Evolutionary conservation across 2,329 filamentous ascomycete species (phyloP).

Genomic region (Fusarium chuoi): DNA sequence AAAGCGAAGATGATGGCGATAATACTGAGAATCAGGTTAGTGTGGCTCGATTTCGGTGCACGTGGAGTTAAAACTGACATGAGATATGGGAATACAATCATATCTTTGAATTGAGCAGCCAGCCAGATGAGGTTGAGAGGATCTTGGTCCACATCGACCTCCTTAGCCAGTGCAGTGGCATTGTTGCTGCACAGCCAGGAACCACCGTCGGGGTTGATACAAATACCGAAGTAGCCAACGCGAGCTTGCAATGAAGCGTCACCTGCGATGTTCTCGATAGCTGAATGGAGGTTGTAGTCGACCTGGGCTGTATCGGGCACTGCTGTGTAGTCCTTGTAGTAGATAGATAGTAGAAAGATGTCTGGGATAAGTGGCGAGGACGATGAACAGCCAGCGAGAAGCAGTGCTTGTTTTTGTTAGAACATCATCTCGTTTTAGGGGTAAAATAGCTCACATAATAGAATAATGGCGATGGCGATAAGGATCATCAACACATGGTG

Average conservation of each 20-base stretch:
- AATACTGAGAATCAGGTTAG: slow-evolving; percentile 68
- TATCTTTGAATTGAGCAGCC: slow-evolving; percentile 96
- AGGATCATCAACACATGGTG: slow-evolving; percentile 97
- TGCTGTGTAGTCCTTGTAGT: slow-evolving; percentile 89
- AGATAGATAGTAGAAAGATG: slow-evolving; percentile 98
- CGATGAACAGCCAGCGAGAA: slow-evolving; percentile 95
- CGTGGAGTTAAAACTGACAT: slow-evolving; percentile 69
- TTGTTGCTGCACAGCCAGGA: slow-evolving; percentile 97
- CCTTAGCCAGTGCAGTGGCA: slow-evolving; percentile 89
- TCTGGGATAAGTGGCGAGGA: slow-evolving; percentile 93
- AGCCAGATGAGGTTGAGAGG: slow-evolving; percentile 98
- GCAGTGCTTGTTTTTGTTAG: slow-evolving; percentile 69
- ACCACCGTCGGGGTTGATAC: slow-evolving; percentile 89
- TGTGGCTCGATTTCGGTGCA: background rate
- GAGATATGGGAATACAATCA: slow-evolving; percentile 97
- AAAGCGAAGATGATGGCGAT: slow-evolving; percentile 98
- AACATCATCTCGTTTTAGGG: background rate
- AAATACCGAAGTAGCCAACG: slow-evolving; percentile 98
- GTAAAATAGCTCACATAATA: slow-evolving; percentile 79
- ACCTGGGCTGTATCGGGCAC: slow-evolving; percentile 87
- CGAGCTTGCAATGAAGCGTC: slow-evolving; percentile 85
- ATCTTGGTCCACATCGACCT: slow-evolving; percentile 91
- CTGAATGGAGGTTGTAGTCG: slow-evolving; percentile 85
- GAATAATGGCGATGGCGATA: slow-evolving; percentile 91
- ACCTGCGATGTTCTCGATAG: slow-evolving; percentile 91